These are phyloP conservation scores for Ustilago sp. DNA, from an alignment of 1,284 basidiomycete species.

Conservation along the genomic window DNA sequence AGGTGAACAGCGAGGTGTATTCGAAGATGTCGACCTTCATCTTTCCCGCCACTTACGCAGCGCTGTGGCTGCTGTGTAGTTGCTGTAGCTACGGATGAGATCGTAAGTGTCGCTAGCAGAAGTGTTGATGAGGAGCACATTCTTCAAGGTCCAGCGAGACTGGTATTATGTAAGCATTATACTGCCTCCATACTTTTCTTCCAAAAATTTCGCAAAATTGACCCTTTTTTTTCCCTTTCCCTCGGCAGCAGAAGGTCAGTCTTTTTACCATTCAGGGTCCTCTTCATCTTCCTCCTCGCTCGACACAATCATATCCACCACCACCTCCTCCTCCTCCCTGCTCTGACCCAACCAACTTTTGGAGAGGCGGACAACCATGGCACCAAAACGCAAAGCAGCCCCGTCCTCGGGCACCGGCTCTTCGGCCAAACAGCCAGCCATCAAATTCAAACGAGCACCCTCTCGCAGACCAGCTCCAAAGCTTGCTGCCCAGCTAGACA, in stretches of 20 bases:
- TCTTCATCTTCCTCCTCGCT: background rate
- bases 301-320: background rate
- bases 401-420: slow-evolving; percentile 2
- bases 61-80: background rate
- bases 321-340: background rate
- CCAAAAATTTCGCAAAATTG: slow-evolving; percentile 16
- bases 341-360: background rate
- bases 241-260: background rate
- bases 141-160: background rate
- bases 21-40: slow-evolving; percentile 36
- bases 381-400: slow-evolving; percentile 34
- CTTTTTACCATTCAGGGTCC: background rate
- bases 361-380: slow-evolving; percentile 19
- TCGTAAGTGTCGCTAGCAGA: background rate
- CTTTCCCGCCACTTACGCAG: background rate
- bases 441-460: background rate
- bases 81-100: background rate
- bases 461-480: slow-evolving; percentile 18
- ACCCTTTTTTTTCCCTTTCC: background rate
- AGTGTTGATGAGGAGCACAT: background rate
- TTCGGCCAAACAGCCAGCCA: background rate
- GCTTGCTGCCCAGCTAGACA: slow-evolving; percentile 31
- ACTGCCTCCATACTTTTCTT: slow-evolving; percentile 22
- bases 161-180: slow-evolving; percentile 37
- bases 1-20: slow-evolving; percentile 36